A percentile compares a stretch with the other conserved stretches of the same genome.
Evolutionary conservation across 192 early-diverging fungal genomes (phyloP).

Genomic region (Mortierella antarctica): DNA sequence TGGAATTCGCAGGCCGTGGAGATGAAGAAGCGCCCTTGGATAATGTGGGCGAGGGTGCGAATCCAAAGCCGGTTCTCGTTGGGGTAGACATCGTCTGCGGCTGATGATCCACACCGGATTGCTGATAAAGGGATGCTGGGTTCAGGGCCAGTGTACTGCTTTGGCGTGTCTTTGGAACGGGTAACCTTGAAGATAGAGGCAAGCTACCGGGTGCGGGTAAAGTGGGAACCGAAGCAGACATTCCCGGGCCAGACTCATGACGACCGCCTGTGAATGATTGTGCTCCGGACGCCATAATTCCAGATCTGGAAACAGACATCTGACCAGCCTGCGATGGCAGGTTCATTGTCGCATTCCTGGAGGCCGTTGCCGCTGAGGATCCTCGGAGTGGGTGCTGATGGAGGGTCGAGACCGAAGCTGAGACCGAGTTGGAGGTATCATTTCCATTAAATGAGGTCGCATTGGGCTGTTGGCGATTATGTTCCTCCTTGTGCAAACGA

Average conservation of each 20-base stretch:
- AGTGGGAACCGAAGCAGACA: background rate
- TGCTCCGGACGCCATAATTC: too few species aligned
- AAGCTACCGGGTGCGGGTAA: background rate
- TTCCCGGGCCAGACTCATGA: slow-evolving; percentile 1
- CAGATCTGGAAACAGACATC: too few species aligned
- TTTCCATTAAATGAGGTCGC: slow-evolving; percentile 3
- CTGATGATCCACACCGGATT: background rate
- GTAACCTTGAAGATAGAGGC: slow-evolving; percentile 19
- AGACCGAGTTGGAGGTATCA: background rate
- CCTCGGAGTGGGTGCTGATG: too few species aligned
- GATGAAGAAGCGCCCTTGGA: background rate
- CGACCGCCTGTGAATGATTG: background rate
- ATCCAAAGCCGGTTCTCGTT: background rate
- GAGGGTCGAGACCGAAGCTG: too few species aligned
- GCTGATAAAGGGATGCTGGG: too few species aligned
- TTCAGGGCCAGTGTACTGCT: background rate
- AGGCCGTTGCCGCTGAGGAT: too few species aligned
- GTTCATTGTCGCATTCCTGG: too few species aligned
- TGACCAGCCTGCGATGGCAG: too few species aligned
- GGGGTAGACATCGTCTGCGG: background rate
- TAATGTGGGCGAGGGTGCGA: too few species aligned
- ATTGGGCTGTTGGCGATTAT: slow-evolving; percentile 1
- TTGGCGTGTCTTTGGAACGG: slow-evolving; percentile 15
- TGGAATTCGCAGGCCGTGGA: slow-evolving; percentile 2
- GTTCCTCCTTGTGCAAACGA: slow-evolving; percentile 8